Conservation (phyloP, 2,329 filamentous ascomycete species). For the Hypomyces rosellus region DNA sequence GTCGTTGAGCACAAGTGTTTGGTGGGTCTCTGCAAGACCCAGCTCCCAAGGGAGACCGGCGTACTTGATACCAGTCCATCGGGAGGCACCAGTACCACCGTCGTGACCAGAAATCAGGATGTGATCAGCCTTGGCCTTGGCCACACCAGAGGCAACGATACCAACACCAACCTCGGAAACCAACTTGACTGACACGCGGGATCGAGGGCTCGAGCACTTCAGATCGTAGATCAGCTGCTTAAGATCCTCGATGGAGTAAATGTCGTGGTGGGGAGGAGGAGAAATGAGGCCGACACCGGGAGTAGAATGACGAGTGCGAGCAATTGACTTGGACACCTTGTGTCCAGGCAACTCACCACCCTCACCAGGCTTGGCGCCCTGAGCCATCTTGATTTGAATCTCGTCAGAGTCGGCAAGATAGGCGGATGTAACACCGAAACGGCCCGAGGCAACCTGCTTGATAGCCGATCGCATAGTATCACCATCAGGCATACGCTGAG, state of each 20-base stretch:
- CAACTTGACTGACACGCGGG: conserved; percentile 92
- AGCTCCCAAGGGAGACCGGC: conserved; percentile 95
- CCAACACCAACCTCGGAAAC: conserved; percentile 96
- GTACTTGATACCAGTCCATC: conserved; percentile 99
- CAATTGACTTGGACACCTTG: conserved; percentile 93
- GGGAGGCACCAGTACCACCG: conserved; percentile 90
- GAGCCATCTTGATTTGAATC: conserved; percentile 98
- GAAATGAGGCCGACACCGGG: conserved; percentile 95
- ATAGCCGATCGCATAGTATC: conserved; percentile 97
- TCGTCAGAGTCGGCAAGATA: conserved; percentile 95
- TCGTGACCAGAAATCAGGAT: conserved; percentile 96
- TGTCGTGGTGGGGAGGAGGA: conserved; percentile 93
- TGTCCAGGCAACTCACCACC: conserved; percentile 95
- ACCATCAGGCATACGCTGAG: conserved; percentile 77
- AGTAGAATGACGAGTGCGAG: conserved; percentile 89
- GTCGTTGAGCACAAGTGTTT: conserved; percentile 92
- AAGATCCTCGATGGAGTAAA: conserved; percentile 96
- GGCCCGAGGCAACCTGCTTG: conserved; percentile 93
- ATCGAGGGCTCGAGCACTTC: conserved; percentile 90
- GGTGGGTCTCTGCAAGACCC: conserved; percentile 93
- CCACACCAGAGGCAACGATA: conserved; percentile 94
- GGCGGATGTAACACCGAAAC: conserved; percentile 92
- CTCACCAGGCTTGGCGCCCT: conserved; percentile 95
- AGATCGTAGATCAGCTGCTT: conserved; percentile 98
- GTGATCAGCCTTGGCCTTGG: conserved; percentile 95